Percentiles rank a stretch among this genome's conserved stretches.
phyloP scores from a whole-genome alignment of 2,329 filamentous ascomycete genomes.

The Xylariaceae sp. region DNA sequence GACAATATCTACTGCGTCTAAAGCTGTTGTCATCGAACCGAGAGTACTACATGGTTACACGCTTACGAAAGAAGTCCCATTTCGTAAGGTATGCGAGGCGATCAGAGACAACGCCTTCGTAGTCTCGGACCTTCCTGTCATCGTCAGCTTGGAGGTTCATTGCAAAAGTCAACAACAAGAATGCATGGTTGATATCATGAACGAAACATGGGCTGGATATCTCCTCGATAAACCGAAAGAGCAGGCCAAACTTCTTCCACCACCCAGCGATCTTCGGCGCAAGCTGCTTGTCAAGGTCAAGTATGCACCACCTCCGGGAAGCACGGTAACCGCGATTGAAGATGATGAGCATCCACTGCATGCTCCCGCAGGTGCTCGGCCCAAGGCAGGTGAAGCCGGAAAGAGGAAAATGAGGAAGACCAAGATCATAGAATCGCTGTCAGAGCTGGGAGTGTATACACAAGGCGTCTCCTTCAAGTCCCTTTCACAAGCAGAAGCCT shows the following conservation, averaged over 20 bases:
- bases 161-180: conserved; percentile 76
- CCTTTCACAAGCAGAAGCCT: conserved; percentile 66
- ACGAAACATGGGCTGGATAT: conserved; percentile 71
- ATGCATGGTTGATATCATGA: conserved; percentile 89
- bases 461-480: conserved; percentile 77
- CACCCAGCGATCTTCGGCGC: conserved; percentile 64
- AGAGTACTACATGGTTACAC: conserved; percentile 85
- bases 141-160: conserved; percentile 92
- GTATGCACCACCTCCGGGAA: conserved; percentile 47
- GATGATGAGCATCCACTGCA: conserved; percentile 19
- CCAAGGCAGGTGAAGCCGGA: conserved; percentile 43
- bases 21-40: conserved; percentile 55
- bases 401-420: conserved; percentile 45
- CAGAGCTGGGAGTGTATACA: conserved; percentile 76
- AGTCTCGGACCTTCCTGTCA: conserved; percentile 74
- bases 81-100: conserved; percentile 77
- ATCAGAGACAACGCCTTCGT: conserved; percentile 77
- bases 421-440: conserved; percentile 70
- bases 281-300: conserved; percentile 88
- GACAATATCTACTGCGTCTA: conserved; percentile 9
- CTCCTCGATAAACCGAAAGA: conserved; percentile 56
- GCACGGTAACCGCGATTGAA: conserved; percentile 28
- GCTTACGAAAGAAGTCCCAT: conserved; percentile 81
- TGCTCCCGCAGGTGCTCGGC: conserved; percentile 31
- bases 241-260: conserved; percentile 53